A percentile compares a stretch with the other conserved stretches of the same genome.
Evolutionary conservation across 31 red algal genomes (phyloP).

Genomic region (Asparagopsis taxiformis): DNA sequence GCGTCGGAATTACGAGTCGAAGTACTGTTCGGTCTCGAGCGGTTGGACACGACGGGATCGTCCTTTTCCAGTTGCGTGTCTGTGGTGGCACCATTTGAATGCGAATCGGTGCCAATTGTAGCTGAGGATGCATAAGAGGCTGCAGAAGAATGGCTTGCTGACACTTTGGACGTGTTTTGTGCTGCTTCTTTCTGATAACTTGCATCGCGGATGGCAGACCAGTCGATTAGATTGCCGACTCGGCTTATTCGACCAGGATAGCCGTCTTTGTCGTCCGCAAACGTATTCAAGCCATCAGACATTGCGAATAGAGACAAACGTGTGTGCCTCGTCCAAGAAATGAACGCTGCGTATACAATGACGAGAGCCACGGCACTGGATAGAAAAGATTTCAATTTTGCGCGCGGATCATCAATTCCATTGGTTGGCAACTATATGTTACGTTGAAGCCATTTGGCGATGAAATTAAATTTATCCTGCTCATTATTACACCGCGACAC

Average conservation of each 20-base stretch:
- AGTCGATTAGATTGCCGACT: conserved; percentile 33
- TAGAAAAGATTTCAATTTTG: too few relatives aligned
- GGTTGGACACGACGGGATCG: background rate
- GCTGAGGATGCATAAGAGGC: background rate
- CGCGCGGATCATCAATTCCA: too few relatives aligned
- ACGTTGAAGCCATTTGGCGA: too few relatives aligned
- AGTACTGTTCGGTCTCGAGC: background rate
- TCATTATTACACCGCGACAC: too few relatives aligned
- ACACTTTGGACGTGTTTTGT: background rate
- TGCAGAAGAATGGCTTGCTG: background rate
- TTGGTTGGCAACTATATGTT: too few relatives aligned
- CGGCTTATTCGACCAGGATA: conserved; percentile 46
- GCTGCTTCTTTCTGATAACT: conserved; percentile 4
- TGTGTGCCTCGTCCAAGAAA: too few relatives aligned
- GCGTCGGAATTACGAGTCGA: background rate
- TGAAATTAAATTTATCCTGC: too few relatives aligned
- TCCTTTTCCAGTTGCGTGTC: background rate
- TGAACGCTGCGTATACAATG: too few relatives aligned
- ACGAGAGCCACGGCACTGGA: too few relatives aligned
- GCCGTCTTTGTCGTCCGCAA: background rate
- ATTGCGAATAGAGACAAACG: background rate
- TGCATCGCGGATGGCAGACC: conserved; percentile 34
- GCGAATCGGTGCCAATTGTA: background rate
- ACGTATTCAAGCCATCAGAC: background rate
- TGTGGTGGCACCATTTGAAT: background rate